Percentiles rank a stretch among this genome's conserved stretches.
Conservation (phyloP, 73 alveolate genomes). For the Paramecium sexaurelia region DNA sequence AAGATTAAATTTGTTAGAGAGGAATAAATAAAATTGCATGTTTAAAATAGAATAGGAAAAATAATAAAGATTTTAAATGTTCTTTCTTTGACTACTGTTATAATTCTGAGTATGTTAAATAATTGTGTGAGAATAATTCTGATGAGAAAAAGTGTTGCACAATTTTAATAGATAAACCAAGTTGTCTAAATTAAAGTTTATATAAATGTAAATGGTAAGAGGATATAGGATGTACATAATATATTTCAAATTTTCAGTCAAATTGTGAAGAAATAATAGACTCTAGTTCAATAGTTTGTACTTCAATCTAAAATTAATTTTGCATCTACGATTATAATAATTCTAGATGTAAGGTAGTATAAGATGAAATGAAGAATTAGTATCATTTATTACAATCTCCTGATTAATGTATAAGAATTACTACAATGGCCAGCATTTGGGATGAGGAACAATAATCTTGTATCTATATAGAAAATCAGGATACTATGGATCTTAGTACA, state of each 20-base stretch:
- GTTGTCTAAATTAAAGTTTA: background rate
- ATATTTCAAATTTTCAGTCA: background rate
- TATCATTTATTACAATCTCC: background rate
- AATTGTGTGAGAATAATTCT: background rate
- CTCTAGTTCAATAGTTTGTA: background rate
- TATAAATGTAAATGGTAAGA: background rate
- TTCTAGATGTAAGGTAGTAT: no score
- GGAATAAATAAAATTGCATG: background rate
- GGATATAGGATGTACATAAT: background rate
- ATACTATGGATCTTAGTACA: background rate
- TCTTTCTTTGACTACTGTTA: background rate
- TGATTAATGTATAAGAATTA: background rate
- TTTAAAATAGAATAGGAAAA: background rate
- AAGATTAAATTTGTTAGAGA: background rate
- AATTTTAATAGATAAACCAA: background rate
- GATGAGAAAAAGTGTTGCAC: background rate
- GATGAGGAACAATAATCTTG: background rate
- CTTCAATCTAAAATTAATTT: background rate
- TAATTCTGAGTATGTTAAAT: background rate
- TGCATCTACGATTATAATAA: background rate
- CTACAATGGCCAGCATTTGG: background rate
- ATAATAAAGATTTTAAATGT: background rate
- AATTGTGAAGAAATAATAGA: background rate
- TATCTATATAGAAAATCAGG: background rate
- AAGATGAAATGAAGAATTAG: background rate